Evolutionary conservation across 1,284 basidiomycete species (phyloP), one percentile per base, ranked within the genome.

Genomic region (Trichosporon sp.): DNA sequence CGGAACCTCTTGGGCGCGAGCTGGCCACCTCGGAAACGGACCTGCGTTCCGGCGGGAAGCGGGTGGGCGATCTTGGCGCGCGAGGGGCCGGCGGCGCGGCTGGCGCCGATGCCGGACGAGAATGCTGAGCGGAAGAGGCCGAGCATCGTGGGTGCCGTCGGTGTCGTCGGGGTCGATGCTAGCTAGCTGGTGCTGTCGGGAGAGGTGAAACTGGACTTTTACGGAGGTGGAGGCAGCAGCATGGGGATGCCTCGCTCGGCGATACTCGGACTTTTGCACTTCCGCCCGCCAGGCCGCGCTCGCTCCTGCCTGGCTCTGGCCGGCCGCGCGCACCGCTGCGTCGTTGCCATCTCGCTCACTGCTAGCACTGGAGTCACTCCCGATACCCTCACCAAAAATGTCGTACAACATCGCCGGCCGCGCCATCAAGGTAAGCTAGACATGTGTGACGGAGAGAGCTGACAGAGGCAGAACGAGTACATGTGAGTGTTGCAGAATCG

Each of bases 1-100:
- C 92, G 91, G 67, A 92, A 89, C 68, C 89, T 86, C 64, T 89
- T 87, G 3, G 95, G 95, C 0, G 93, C 93, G 12, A 98, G 88
- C 75, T 92, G 88, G 38, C 85, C 83, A 15, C 85, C 83, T 18
- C 86, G 84, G 74, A 79, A 81, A 31, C 86, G 79, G 27, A 84
- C 80, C 62, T 83, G 83, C 25, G 34, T 75, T 68, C 5, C 68
- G 71, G 38, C 35, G 21, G 60, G 53, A 2, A 60, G 58, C 27
- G 53, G 42, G 29, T 29, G 23, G 23, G 38, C 62, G 64, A 64
- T 34, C 47, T 31, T 38, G 62, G 56, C 42, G 68, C 65, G 62
- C 38, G 21, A 64, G 70, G 53, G 47, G 47, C 31, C 42, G 65
- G 68, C 58, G n/a, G 65, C 66, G 47, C 75, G 73, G 8, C 71